A percentile compares a stretch with the other conserved stretches of the same genome.
These are phyloP conservation scores for Saccharomycopsis vini DNA, from an alignment of 805 yeast genomes.

Conservation along the genomic window DNA sequence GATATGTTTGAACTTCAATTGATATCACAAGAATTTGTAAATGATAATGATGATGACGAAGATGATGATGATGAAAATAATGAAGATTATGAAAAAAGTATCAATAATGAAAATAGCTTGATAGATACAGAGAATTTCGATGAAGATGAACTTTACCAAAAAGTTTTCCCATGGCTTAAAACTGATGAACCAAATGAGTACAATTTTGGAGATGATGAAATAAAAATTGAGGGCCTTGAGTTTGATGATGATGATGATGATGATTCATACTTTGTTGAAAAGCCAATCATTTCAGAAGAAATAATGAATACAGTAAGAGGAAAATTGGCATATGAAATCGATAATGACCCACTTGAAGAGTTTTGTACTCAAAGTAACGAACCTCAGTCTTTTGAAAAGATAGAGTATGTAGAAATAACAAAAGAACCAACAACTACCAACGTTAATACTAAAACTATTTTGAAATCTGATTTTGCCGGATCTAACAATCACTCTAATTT, in stretches of 20 bases:
- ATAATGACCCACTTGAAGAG: not conserved
- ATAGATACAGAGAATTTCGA: conserved; percentile 1
- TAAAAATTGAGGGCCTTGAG: conserved; percentile 5
- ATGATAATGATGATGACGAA: conserved; percentile 4
- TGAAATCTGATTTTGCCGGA: not conserved
- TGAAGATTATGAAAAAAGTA: too few species aligned
- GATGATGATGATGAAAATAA: conserved; percentile 4
- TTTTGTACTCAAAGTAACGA: too few species aligned
- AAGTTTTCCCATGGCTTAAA: conserved; percentile 18
- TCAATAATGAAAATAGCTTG: too few species aligned
- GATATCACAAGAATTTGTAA: conserved; percentile 6
- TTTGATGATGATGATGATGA: conserved; percentile 11
- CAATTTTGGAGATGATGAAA: not conserved
- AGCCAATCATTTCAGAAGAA: conserved; percentile 14
- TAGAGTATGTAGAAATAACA: not conserved
- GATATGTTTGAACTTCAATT: conserved; percentile 13
- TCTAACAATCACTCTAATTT: too few species aligned
- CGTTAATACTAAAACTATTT: too few species aligned
- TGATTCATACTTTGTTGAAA: conserved; percentile 6
- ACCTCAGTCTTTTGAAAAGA: not conserved
- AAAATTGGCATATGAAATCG: conserved; percentile 12
- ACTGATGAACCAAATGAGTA: not conserved
- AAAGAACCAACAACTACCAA: too few species aligned
- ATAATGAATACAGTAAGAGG: conserved; percentile 9
- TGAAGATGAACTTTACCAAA: conserved; percentile 15